phyloP scores from a whole-genome alignment of 495 filamentous ascomycete species.

The Daldinia vernicosa region DNA sequence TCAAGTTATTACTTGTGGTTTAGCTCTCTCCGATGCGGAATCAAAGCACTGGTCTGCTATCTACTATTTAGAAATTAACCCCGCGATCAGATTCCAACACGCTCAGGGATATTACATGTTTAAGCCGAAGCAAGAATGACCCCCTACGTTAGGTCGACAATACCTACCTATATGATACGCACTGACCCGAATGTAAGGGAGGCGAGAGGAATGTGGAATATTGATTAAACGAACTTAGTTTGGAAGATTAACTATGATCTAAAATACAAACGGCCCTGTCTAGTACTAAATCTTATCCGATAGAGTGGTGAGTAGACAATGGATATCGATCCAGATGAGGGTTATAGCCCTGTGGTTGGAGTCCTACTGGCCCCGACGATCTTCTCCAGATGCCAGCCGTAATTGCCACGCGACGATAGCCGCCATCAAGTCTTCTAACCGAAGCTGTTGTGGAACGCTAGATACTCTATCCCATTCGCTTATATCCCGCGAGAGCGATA shows the following conservation, averaged over 20 bases:
- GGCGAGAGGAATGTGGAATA: too few species aligned
- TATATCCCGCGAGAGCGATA: background rate
- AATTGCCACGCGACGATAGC: background rate
- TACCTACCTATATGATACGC: background rate
- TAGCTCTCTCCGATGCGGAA: background rate
- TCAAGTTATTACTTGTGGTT: background rate
- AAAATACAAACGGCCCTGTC: background rate
- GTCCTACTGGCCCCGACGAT: background rate
- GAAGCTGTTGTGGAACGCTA: background rate
- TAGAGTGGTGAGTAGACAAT: constrained; percentile 1
- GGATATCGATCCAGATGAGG: background rate
- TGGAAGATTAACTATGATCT: background rate
- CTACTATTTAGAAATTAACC: background rate
- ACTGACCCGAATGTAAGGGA: constrained; percentile 1
- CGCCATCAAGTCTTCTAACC: background rate
- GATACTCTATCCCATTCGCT: background rate
- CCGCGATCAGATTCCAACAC: background rate
- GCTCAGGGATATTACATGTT: background rate
- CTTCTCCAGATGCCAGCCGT: background rate
- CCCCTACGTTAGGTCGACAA: background rate
- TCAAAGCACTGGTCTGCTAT: background rate
- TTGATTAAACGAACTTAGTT: background rate
- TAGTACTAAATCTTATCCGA: constrained; percentile 2
- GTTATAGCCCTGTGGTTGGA: background rate
- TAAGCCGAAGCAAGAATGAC: background rate